phyloP scores from a whole-genome alignment of 2,329 filamentous ascomycete genomes.

The Alternaria atra region DNA sequence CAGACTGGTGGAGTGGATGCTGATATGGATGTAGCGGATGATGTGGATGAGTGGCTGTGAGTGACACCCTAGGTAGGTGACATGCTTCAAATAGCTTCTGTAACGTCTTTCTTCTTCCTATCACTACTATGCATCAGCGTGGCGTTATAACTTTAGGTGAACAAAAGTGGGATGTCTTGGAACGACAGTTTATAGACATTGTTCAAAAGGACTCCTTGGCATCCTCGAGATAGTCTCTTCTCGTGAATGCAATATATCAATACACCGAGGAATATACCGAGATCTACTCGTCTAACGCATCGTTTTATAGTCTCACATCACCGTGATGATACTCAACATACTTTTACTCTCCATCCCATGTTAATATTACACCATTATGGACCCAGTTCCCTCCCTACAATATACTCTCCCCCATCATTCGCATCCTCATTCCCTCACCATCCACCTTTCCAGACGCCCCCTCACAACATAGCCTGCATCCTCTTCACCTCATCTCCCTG shows the following conservation, averaged over 20 bases:
- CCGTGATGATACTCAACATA: background rate
- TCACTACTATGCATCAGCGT: background rate
- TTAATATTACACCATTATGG: background rate
- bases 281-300: background rate
- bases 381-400: background rate
- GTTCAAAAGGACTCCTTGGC: background rate
- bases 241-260: background rate
- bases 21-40: conserved; percentile 48
- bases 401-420: background rate
- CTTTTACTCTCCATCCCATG: background rate
- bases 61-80: background rate
- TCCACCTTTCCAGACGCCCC: background rate
- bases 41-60: conserved; percentile 44
- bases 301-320: background rate
- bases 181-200: background rate
- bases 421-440: background rate
- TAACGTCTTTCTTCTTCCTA: background rate
- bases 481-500: conserved; percentile 12
- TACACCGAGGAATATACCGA: background rate
- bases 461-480: background rate
- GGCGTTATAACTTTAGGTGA: background rate
- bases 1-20: conserved; percentile 22
- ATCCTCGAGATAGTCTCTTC: background rate
- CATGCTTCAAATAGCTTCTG: background rate
- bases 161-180: background rate